Conservation (phyloP, 306 rosid genomes). For the Rosa persica region DNA sequence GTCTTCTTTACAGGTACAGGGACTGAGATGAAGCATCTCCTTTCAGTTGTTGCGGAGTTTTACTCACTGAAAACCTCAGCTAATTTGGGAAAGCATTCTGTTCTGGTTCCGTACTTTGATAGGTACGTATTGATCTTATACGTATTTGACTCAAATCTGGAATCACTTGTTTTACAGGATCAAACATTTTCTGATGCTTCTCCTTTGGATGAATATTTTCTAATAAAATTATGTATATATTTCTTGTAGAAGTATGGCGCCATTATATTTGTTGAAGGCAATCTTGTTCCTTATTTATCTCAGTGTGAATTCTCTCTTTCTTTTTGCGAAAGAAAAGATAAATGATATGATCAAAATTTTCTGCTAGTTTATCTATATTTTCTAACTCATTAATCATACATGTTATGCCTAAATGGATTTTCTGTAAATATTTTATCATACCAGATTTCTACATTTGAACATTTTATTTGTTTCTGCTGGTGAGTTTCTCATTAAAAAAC, state of each 20-base stretch:
- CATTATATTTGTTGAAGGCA: neutral
- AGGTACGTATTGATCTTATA: constrained; percentile 45
- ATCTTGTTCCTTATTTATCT: neutral
- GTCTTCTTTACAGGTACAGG: constrained; percentile 55
- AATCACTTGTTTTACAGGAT: constrained; percentile 16
- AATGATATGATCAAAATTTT: neutral
- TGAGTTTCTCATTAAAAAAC: neutral
- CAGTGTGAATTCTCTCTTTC: neutral
- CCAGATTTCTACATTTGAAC: neutral
- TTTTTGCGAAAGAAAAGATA: neutral
- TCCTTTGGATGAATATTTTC: neutral
- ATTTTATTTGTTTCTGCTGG: neutral
- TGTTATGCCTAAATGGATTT: neutral
- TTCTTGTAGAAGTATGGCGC: neutral
- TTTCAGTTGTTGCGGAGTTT: constrained; percentile 67
- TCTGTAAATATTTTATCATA: neutral
- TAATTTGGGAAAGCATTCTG: constrained; percentile 42
- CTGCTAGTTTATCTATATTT: neutral
- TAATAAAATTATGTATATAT: neutral
- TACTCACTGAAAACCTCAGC: constrained; percentile 43
- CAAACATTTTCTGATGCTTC: neutral
- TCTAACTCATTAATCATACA: neutral
- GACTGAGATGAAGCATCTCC: constrained; percentile 69
- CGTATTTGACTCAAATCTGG: constrained; percentile 2
- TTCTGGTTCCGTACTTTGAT: constrained; percentile 67